Conservation (phyloP, 108 stramenopile genomes). For the Pseudonitzschia multiseries region DNA sequence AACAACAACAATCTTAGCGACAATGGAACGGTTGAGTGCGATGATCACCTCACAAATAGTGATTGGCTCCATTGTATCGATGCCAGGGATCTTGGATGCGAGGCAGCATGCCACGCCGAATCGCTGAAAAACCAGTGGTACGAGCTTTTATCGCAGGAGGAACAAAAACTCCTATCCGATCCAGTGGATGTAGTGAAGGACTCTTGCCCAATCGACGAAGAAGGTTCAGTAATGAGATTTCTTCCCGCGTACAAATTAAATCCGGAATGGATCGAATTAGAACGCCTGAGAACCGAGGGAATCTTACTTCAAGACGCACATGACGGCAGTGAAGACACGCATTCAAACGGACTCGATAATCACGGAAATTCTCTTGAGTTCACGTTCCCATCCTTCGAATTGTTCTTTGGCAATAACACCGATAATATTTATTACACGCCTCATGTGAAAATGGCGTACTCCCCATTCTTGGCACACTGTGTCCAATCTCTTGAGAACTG, state of each 20-base stretch:
- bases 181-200: conserved; percentile 15
- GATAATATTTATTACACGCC: conserved; percentile 38
- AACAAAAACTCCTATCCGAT: conserved; percentile 15
- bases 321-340: conserved; percentile 18
- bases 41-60: not conserved
- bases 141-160: conserved; percentile 33
- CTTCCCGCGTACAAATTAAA: conserved; percentile 29
- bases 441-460: conserved; percentile 30
- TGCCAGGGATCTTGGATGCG: conserved; percentile 39
- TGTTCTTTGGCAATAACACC: conserved; percentile 41
- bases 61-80: conserved; percentile 18
- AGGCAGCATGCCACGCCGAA: conserved; percentile 34
- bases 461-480: conserved; percentile 41
- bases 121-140: conserved; percentile 34
- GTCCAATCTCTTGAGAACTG: conserved; percentile 33
- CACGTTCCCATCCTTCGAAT: conserved; percentile 43
- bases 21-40: not conserved
- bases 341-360: conserved; percentile 9
- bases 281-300: conserved; percentile 16
- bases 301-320: conserved; percentile 4
- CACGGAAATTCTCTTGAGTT: conserved; percentile 17
- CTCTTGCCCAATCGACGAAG: not conserved
- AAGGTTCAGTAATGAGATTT: conserved; percentile 15
- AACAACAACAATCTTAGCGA: not conserved
- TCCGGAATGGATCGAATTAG: conserved; percentile 31